Evolutionary conservation across 495 filamentous ascomycete genomes (phyloP).

Genomic region (Penicillium riverlandense): DNA sequence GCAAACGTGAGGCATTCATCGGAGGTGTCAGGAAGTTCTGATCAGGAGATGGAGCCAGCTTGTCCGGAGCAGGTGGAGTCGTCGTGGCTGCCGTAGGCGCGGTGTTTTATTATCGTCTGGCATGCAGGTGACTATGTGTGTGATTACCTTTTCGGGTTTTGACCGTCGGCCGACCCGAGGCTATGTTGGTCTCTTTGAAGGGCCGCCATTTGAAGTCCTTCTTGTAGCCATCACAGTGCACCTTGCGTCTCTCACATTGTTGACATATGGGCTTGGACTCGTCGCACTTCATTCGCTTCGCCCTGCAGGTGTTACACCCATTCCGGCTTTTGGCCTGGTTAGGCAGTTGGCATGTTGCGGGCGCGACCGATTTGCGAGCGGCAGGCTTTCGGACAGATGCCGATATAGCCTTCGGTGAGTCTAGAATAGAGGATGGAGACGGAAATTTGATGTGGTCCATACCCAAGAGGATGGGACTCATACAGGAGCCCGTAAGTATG

Average conservation of each 20-base stretch:
- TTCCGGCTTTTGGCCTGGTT: conserved; percentile 83
- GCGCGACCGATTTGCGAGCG: conserved; percentile 21
- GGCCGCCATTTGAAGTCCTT: conserved; percentile 82
- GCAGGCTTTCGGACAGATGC: conserved; percentile 23
- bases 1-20: conserved; percentile 7
- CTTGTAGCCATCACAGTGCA: conserved; percentile 73
- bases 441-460: conserved; percentile 61
- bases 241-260: conserved; percentile 64
- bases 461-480: conserved; percentile 8
- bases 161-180: conserved; percentile 39
- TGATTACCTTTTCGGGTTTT: conserved; percentile 49
- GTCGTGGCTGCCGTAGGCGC: no score
- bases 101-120: no score
- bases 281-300: conserved; percentile 76
- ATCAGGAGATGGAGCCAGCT: neutral
- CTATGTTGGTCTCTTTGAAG: conserved; percentile 61
- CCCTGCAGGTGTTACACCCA: conserved; percentile 77
- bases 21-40: conserved; percentile 10
- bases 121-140: no score
- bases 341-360: conserved; percentile 39
- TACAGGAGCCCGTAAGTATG: neutral
- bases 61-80: neutral
- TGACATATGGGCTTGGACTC: conserved; percentile 70
- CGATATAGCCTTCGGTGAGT: conserved; percentile 27
- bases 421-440: conserved; percentile 54